Conservation (phyloP, 768 basidiomycete genomes). For the Suillus subaureus region DNA sequence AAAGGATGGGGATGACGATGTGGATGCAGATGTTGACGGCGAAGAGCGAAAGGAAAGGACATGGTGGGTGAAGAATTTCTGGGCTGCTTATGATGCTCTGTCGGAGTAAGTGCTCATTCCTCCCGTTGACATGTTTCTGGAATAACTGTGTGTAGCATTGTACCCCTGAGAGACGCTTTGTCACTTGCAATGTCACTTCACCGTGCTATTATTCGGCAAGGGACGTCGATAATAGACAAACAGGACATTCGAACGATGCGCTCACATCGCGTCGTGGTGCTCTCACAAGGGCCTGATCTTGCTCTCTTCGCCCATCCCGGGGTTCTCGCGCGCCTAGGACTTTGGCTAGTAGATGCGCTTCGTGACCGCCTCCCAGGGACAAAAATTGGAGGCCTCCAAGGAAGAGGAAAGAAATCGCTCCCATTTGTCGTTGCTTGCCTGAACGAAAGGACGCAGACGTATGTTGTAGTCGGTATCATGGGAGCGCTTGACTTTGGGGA, state of each 20-base stretch:
- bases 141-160: constrained; percentile 50
- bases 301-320: constrained; percentile 90
- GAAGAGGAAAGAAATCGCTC: constrained; percentile 63
- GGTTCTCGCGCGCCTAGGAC: constrained; percentile 83
- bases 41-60: constrained; percentile 51
- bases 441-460: constrained; percentile 77
- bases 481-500: constrained; percentile 91
- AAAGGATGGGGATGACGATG: constrained; percentile 25
- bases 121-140: neutral
- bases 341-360: constrained; percentile 94
- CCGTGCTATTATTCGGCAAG: constrained; percentile 90
- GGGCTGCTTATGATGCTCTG: constrained; percentile 92
- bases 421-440: constrained; percentile 94
- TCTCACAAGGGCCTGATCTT: constrained; percentile 93
- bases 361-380: constrained; percentile 71
- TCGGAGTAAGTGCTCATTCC: constrained; percentile 67
- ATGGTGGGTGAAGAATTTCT: constrained; percentile 94
- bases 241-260: constrained; percentile 87
- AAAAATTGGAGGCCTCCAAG: constrained; percentile 39
- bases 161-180: constrained; percentile 72
- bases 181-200: constrained; percentile 90
- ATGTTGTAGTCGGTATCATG: constrained; percentile 90
- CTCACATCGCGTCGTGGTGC: constrained; percentile 85
- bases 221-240: constrained; percentile 96
- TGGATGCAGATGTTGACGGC: constrained; percentile 34